Evolutionary conservation across 768 basidiomycete species (phyloP), one percentile per base, ranked within the genome.

Genomic region (Crepidotus variabilis): DNA sequence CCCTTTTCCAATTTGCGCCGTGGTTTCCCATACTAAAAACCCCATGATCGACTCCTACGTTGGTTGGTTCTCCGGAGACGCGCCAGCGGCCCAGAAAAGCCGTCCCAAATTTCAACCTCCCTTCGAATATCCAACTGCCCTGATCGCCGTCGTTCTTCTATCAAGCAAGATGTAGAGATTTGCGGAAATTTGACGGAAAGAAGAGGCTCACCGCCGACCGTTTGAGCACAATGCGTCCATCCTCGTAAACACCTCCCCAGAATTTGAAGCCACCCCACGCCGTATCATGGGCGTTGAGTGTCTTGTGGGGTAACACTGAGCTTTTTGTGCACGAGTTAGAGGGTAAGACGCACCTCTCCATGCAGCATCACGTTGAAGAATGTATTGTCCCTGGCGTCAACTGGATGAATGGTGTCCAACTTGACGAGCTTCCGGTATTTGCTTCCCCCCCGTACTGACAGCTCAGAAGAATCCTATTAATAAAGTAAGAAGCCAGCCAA

Each of bases 261-360:
- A 85, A 83, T 56, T 67, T 77, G 67, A 81, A 88, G 10, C 82
- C 80, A 4, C 83, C 86, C 87, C 89, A 91, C 7, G 84, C 84
- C 36, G 73, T 71, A 57, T 83, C 83, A 54, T 83, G 80, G 48
- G 76, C 75, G 48, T 62, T 69, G 47, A 78, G 71, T 1, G 85
- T 87, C 85, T 87, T 57, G n/a, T 23, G 39, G 39, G 52, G 10
- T 35, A 32, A 32, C 33, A 49, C 54, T 28, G 8, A 28, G 28
- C 28, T 52, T 47, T 32, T 21, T 49, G 36, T 33, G n/a, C 51
- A 47, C 33, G 51, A 34, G 14, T n/a, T 23, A 34, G 54, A 47
- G 39, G 51, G 14, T 34, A 50, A 51, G 36, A 65, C 72, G 53
- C 57, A 78, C 79, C 72, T 80, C 72, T 51, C 80, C 80, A 28